A percentile compares a stretch with the other conserved stretches of the same genome.
Conservation (phyloP, 1,139 yeast species). For the Hemisphaericaspora subhashii region DNA sequence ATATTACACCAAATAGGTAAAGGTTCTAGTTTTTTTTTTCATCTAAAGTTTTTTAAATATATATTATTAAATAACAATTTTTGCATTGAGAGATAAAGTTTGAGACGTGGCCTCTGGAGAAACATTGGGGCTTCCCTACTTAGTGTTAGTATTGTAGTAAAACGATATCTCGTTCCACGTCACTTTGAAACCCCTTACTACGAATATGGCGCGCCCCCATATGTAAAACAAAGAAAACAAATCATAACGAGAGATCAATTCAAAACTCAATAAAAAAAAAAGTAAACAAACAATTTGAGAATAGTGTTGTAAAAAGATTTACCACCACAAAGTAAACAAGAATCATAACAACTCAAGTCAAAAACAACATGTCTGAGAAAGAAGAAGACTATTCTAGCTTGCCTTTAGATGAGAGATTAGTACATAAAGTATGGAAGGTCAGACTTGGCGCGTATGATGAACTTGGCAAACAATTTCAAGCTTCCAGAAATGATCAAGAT, state of each 20-base stretch:
- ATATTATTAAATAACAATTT: slow-evolving; percentile 1
- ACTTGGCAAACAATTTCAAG: slow-evolving; percentile 51
- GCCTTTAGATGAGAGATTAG: slow-evolving; percentile 65
- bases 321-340: no score
- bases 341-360: not conserved
- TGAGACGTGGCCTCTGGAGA: no score
- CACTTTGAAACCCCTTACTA: no score
- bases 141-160: no score
- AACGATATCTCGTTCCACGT: no score
- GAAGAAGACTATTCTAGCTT: slow-evolving; percentile 63
- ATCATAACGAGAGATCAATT: slow-evolving; percentile 3
- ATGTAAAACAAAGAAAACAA: not conserved
- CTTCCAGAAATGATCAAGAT: slow-evolving; percentile 55
- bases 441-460: slow-evolving; percentile 81
- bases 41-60: not conserved
- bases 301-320: not conserved
- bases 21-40: not conserved
- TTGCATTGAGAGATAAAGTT: not conserved
- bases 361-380: slow-evolving; percentile 33
- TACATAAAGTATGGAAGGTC: slow-evolving; percentile 88
- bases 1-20: slow-evolving; percentile 2
- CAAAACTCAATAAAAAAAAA: slow-evolving; percentile 2
- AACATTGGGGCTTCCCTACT: no score
- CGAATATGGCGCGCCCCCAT: no score
- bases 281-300: slow-evolving; percentile 1